Evolutionary conservation across 768 basidiomycete genomes (phyloP).

Genomic region (Lactifluus pinguis): DNA sequence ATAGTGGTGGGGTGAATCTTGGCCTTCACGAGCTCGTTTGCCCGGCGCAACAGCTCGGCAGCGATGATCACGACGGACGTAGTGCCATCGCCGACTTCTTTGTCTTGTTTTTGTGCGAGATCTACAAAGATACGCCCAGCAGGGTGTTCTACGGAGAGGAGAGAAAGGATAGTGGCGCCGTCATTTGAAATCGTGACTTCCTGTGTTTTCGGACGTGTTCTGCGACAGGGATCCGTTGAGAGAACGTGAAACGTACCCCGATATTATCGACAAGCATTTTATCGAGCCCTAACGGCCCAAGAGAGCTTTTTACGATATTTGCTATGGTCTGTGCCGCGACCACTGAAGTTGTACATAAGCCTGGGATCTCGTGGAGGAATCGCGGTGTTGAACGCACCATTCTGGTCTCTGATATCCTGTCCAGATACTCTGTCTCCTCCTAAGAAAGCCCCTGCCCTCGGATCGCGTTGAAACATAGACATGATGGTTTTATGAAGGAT

Average conservation of each 20-base stretch:
- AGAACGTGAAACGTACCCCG: conserved; percentile 52
- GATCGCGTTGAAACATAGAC: conserved; percentile 84
- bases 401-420: conserved; percentile 93
- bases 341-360: conserved; percentile 42
- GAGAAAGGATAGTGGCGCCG: conserved; percentile 94
- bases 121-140: conserved; percentile 97
- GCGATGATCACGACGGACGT: conserved; percentile 98
- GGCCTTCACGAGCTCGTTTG: conserved; percentile 95
- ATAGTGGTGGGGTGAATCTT: conserved; percentile 99
- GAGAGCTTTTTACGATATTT: conserved; percentile 92
- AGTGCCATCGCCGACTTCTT: conserved; percentile 98
- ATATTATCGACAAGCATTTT: conserved; percentile 99
- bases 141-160: conserved; percentile 92
- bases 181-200: conserved; percentile 99
- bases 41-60: conserved; percentile 91
- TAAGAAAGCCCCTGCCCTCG: conserved; percentile 82
- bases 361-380: conserved; percentile 4
- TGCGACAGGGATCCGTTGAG: background rate
- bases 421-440: conserved; percentile 92
- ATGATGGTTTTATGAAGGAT: conserved; percentile 9
- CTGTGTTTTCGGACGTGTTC: conserved; percentile 34
- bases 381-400: conserved; percentile 47
- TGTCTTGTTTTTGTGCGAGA: conserved; percentile 98
- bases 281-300: conserved; percentile 91
- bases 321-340: conserved; percentile 94